Base-by-base conservation (phyloP, 106 monocot genomes). In the Dendrobium catenatum region DNA sequence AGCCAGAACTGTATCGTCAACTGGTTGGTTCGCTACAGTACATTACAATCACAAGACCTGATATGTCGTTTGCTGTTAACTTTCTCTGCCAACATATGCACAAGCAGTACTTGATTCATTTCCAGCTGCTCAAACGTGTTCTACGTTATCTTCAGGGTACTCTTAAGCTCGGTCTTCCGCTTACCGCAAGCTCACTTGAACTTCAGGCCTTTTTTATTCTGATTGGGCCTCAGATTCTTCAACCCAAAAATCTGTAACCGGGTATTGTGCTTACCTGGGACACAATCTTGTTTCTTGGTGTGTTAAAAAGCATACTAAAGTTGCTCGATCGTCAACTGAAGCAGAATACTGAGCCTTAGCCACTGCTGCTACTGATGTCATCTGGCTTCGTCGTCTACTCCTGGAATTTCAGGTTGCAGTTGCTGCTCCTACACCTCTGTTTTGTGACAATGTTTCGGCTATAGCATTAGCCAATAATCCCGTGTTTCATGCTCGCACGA, bases 21-120 rank as follows among this genome's bases (percentile, higher is more conserved):
- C 19, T 79, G 15, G 79, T 79, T 79, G 79, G 76, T 4, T 43
- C 76, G 6, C 33, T 76, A 0, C 47, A 76, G 16, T 76, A 76
- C 22, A 3, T 19, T 1, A 27, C 22, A 17, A 31, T 33, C 9
- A 19, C 48, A 0, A 5, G 77, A 4, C 27, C 77, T 4, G 24
- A 79, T 33, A 37, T 79, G 0, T 5, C 79, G 2, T 79, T 58
- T 3, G 40, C 31, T 16, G 79, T 59, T 31, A 55, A 79, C 0
- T 5, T 5, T 3, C 10, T 16, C 4, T 79, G 29, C 33, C 79
- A 79, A 41, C 56, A 10, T 27, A 55, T 58, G 24, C 4, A 1
- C 17, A 13, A 6, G 1, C 54, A 31, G 0, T 2, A 2, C 31
- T 2, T 2, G 0, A 0, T 33, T 33, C 33, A 33, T 33, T 33